Evolutionary conservation across 345 rosid genomes (phyloP).

Genomic region (Ceriops decandra): DNA sequence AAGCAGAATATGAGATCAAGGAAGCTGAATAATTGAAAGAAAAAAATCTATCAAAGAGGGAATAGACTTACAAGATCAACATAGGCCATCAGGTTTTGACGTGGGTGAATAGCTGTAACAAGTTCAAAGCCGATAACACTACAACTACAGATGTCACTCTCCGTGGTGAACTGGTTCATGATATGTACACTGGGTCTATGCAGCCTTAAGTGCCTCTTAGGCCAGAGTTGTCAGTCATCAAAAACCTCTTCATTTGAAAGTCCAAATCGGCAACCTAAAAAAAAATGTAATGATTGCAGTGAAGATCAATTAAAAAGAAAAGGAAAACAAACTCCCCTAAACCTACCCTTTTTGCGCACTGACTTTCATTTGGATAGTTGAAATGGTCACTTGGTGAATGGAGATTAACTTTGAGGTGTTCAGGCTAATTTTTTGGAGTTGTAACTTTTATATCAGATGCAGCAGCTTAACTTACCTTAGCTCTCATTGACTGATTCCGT

Average conservation of each 20-base stretch:
- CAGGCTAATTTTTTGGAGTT: too few species aligned
- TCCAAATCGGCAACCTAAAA: constrained; percentile 90
- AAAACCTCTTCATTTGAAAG: constrained; percentile 82
- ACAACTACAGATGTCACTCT: constrained; percentile 89
- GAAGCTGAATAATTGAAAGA: too few species aligned
- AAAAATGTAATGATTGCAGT: neutral
- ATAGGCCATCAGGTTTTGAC: constrained; percentile 89
- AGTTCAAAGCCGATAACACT: constrained; percentile 91
- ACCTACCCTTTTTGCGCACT: too few species aligned
- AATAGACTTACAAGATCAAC: constrained; percentile 62
- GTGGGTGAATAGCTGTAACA: constrained; percentile 90
- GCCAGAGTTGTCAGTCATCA: constrained; percentile 67
- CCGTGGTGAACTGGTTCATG: constrained; percentile 69
- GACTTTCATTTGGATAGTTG: too few species aligned
- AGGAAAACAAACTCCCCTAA: neutral
- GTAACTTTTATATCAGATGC: too few species aligned
- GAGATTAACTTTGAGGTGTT: too few species aligned
- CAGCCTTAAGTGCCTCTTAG: constrained; percentile 92
- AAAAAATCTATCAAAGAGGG: neutral
- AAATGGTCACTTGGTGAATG: too few species aligned
- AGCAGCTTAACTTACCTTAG: constrained; percentile 22
- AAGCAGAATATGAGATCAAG: neutral
- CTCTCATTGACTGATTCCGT: constrained; percentile 80
- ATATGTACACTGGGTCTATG: constrained; percentile 79
- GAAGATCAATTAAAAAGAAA: neutral